Percentiles rank a stretch among this genome's conserved stretches.
phyloP scores from a whole-genome alignment of 768 basidiomycete species.

The Leucocoprinus leucothites region DNA sequence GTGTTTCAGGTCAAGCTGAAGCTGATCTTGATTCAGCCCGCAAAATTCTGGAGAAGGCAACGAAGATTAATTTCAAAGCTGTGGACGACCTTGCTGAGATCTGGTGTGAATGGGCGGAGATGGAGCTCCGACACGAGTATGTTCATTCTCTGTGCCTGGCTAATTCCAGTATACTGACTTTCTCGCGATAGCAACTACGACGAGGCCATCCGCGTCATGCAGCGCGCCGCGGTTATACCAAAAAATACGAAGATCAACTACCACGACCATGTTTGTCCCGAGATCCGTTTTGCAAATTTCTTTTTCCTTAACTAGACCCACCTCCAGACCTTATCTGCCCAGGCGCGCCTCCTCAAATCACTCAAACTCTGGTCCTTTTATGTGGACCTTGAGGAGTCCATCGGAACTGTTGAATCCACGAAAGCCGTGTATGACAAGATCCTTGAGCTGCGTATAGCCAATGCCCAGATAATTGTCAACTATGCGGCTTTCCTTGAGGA shows the following conservation, averaged over 20 bases:
- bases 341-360: conserved; percentile 93
- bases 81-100: conserved; percentile 98
- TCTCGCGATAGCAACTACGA: conserved; percentile 77
- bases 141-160: conserved; percentile 26
- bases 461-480: conserved; percentile 96
- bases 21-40: conserved; percentile 81
- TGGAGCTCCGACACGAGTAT: conserved; percentile 95
- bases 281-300: neutral
- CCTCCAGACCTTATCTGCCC: conserved; percentile 72
- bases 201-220: conserved; percentile 93
- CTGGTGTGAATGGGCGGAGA: conserved; percentile 99
- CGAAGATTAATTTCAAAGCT: conserved; percentile 87
- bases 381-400: conserved; percentile 95
- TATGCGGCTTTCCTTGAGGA: conserved; percentile 97
- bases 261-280: conserved; percentile 80
- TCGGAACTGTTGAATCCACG: conserved; percentile 88
- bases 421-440: conserved; percentile 97
- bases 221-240: conserved; percentile 88
- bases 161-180: neutral
- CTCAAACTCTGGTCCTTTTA: conserved; percentile 99
- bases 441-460: conserved; percentile 93
- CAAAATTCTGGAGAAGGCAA: conserved; percentile 91
- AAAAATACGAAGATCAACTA: conserved; percentile 90
- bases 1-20: conserved; percentile 75
- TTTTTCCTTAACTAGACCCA: neutral